Conservation (phyloP, 257 asterid genomes). For the Paraleonurus japonicus region DNA sequence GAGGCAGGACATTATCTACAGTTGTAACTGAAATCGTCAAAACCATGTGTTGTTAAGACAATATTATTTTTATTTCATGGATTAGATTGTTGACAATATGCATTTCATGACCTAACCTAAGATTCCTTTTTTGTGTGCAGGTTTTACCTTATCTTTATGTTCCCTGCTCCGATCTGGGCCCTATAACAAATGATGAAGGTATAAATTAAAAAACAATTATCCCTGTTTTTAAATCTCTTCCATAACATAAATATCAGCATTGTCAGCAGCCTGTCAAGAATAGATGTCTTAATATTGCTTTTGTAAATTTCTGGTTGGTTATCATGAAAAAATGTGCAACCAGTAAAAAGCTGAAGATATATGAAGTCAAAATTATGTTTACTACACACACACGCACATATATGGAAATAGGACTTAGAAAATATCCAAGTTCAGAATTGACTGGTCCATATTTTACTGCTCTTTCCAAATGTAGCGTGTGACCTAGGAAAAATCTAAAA, state of each 20-base stretch:
- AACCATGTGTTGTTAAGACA: not conserved
- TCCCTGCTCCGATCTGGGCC: constrained; percentile 62
- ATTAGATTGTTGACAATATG: constrained; percentile 16
- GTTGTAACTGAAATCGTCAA: not conserved
- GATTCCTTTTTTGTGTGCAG: constrained; percentile 41
- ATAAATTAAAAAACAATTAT: constrained; percentile 19
- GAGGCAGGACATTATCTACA: not conserved
- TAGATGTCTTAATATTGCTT: not conserved
- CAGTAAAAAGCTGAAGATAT: not conserved
- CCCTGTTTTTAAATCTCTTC: constrained; percentile 8
- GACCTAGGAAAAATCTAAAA: not conserved
- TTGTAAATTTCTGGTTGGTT: not conserved
- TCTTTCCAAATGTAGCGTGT: not conserved
- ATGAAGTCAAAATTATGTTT: not conserved
- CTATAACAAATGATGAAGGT: constrained; percentile 60
- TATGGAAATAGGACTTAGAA: not conserved
- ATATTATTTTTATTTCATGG: not conserved
- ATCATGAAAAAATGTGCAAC: not conserved
- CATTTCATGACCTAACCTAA: constrained; percentile 13
- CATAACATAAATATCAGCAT: not conserved
- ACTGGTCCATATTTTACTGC: not conserved
- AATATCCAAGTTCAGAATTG: not conserved
- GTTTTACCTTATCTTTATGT: constrained; percentile 81
- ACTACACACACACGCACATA: not conserved
- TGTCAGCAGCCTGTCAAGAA: not conserved